These are phyloP conservation scores for Oryza rufipogon DNA, from an alignment of 176 grass and related monocot species.

Conservation along the genomic window DNA sequence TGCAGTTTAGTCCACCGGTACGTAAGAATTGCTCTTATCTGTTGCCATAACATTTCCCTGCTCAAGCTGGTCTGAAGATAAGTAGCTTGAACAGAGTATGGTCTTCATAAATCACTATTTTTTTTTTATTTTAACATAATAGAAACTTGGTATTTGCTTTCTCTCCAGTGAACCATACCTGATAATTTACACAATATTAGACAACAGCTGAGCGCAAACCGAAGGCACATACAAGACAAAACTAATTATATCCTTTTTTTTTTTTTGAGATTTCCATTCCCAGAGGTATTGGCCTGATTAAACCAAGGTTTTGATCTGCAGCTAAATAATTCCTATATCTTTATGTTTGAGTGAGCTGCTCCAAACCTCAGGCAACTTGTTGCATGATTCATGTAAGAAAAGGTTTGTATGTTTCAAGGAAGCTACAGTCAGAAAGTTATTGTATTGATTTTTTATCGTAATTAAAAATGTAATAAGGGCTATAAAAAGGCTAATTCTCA, in stretches of 20 bases:
- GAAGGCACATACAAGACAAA: not conserved
- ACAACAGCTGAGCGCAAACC: not conserved
- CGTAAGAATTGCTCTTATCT: not conserved
- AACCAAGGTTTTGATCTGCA: slow-evolving; percentile 2
- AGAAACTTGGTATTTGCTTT: not conserved
- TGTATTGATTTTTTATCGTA: not conserved
- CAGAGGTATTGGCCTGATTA: not conserved
- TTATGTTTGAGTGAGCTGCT: not conserved
- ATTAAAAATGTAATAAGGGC: not conserved
- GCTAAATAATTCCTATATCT: not conserved
- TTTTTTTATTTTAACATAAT: not conserved
- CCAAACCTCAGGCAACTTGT: not conserved
- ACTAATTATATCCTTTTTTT: not conserved
- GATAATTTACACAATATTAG: not conserved
- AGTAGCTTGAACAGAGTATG: not conserved
- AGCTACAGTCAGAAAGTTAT: not conserved
- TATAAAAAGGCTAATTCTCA: not conserved
- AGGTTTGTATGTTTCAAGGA: not conserved
- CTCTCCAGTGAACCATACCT: not conserved
- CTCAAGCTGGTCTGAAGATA: not conserved
- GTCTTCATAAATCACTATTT: not conserved
- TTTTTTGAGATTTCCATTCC: not conserved
- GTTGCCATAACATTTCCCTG: not conserved
- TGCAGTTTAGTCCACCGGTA: not conserved
- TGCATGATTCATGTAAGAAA: not conserved